phyloP scores from a whole-genome alignment of 345 rosid genomes.

The Gossypium stocksii region DNA sequence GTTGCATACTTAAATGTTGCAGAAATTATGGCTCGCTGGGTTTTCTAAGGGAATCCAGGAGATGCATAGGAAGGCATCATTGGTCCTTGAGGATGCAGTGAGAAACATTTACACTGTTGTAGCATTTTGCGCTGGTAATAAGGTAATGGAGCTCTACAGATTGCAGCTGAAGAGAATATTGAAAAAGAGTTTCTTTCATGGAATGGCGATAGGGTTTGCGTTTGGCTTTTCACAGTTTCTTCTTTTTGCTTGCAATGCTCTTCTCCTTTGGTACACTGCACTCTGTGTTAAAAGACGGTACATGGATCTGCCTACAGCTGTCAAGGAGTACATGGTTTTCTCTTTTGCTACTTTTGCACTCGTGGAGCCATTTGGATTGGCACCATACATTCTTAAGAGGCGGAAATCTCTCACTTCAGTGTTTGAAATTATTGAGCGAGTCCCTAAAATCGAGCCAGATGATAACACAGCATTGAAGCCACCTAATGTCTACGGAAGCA shows the following conservation, averaged over 20 bases:
- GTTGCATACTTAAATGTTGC: constrained; percentile 22
- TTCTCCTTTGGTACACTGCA: constrained; percentile 95
- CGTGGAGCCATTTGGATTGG: constrained; percentile 98
- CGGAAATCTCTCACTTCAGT: constrained; percentile 86
- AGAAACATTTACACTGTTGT: constrained; percentile 97
- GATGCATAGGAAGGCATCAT: constrained; percentile 97
- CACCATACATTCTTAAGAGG: constrained; percentile 90
- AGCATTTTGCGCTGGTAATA: constrained; percentile 97
- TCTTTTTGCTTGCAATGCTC: constrained; percentile 96
- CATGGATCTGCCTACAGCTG: constrained; percentile 60
- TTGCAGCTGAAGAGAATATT: constrained; percentile 75
- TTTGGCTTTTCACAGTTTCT: constrained; percentile 99
- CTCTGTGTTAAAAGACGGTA: constrained; percentile 42
- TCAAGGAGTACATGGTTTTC: constrained; percentile 94
- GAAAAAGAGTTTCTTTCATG: constrained; percentile 56
- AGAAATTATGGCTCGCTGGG: constrained; percentile 99
- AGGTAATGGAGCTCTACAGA: constrained; percentile 97
- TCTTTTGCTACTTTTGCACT: constrained; percentile 97
- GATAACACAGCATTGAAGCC: constrained; percentile 83
- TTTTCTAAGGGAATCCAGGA: constrained; percentile 98
- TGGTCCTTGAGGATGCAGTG: constrained; percentile 99
- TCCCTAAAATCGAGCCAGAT: constrained; percentile 92
- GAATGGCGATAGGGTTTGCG: constrained; percentile 56
- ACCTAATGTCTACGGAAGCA: constrained; percentile 91
- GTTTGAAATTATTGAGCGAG: constrained; percentile 92